Conservation (phyloP, 1,284 basidiomycete species). For the Ustilago sp. region DNA sequence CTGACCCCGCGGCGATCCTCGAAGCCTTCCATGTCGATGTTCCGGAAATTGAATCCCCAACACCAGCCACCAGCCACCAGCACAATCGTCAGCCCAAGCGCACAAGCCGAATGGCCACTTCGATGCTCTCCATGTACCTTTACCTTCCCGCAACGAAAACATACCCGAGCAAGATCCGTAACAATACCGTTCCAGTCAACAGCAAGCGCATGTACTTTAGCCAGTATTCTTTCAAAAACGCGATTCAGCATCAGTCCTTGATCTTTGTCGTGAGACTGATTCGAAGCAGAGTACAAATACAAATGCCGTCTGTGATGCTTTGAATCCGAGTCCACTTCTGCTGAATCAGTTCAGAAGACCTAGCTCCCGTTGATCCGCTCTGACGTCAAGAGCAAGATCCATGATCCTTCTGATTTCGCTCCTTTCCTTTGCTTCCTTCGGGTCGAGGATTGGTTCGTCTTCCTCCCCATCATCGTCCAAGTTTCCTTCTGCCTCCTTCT, state of each 20-base stretch:
- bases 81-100: background rate
- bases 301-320: background rate
- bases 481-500: background rate
- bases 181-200: too few species aligned
- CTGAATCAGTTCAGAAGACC: conserved; percentile 35
- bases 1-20: background rate
- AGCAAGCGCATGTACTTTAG: too few species aligned
- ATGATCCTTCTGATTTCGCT: conserved; percentile 20
- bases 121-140: too few species aligned
- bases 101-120: background rate
- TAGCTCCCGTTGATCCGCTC: conserved; percentile 29
- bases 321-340: background rate
- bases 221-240: too few species aligned
- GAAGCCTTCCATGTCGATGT: background rate
- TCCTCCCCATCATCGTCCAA: background rate
- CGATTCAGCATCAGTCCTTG: background rate
- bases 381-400: conserved; percentile 30
- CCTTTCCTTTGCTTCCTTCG: conserved; percentile 6
- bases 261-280: background rate
- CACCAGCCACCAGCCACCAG: background rate
- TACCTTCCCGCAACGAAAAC: too few species aligned
- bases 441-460: conserved; percentile 13
- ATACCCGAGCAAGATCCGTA: too few species aligned
- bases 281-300: conserved; percentile 11
- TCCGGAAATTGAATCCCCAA: background rate